These are phyloP conservation scores for Saururus chinensis DNA, from an alignment of 164 flowering plant genomes.

Conservation along the genomic window DNA sequence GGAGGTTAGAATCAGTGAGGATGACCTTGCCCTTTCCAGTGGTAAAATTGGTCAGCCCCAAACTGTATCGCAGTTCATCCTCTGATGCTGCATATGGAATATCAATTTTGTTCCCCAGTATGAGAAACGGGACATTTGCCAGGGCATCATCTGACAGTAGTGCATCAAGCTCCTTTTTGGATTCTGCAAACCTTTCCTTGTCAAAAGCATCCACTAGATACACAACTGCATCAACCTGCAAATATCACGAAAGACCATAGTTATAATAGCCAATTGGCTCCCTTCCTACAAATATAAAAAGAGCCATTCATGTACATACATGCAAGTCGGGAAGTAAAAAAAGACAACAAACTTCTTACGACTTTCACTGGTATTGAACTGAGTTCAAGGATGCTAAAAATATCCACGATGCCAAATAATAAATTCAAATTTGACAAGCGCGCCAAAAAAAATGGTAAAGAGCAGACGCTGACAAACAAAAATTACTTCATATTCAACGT, in stretches of 20 bases:
- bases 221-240: slow-evolving; percentile 65
- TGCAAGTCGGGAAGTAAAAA: no score
- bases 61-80: slow-evolving; percentile 45
- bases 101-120: slow-evolving; percentile 68
- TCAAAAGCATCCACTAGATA: slow-evolving; percentile 63
- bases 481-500: no score
- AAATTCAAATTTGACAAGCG: no score
- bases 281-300: no score
- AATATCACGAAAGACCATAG: not conserved
- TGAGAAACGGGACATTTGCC: slow-evolving; percentile 51
- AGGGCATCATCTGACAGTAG: slow-evolving; percentile 57
- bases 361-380: no score
- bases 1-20: slow-evolving; percentile 36
- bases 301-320: no score
- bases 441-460: no score
- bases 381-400: no score
- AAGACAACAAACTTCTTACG: no score
- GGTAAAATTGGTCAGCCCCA: slow-evolving; percentile 55
- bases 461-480: no score
- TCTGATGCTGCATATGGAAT: slow-evolving; percentile 61
- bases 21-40: slow-evolving; percentile 62
- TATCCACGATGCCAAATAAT: no score
- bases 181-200: slow-evolving; percentile 65
- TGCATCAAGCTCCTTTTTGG: slow-evolving; percentile 59
- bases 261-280: not conserved